Percentiles rank a stretch among this genome's conserved stretches.
phyloP scores from a whole-genome alignment of 306 rosid genomes.

The Vigna angularis region DNA sequence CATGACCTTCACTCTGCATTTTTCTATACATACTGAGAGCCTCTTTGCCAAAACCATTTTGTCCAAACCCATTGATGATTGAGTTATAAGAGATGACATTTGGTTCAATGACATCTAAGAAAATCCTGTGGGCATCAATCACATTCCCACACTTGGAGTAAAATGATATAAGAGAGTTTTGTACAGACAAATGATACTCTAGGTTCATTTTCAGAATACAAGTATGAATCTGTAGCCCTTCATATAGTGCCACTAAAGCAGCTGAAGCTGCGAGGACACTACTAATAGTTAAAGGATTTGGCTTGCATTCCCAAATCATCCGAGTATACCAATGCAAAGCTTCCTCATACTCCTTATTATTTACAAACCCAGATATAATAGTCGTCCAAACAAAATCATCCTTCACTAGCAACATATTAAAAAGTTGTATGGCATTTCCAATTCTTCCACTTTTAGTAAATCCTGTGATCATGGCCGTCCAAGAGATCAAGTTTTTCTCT shows the following conservation, averaged over 20 bases:
- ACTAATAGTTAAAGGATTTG: slow-evolving; percentile 71
- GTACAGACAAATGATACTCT: slow-evolving; percentile 68
- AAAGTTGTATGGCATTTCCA: slow-evolving; percentile 61
- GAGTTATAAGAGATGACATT: slow-evolving; percentile 73
- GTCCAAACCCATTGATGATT: slow-evolving; percentile 76
- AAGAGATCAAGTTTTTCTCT: slow-evolving; percentile 67
- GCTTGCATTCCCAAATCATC: slow-evolving; percentile 60
- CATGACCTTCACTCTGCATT: slow-evolving; percentile 64
- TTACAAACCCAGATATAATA: slow-evolving; percentile 78
- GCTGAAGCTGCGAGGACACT: slow-evolving; percentile 79
- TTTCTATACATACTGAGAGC: slow-evolving; percentile 63
- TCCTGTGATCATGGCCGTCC: slow-evolving; percentile 79
- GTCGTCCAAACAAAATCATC: slow-evolving; percentile 88
- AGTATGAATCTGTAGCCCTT: slow-evolving; percentile 80
- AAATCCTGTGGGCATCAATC: slow-evolving; percentile 63
- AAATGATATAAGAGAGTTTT: slow-evolving; percentile 81
- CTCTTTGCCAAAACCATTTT: slow-evolving; percentile 73
- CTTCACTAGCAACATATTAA: slow-evolving; percentile 66
- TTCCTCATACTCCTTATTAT: slow-evolving; percentile 61
- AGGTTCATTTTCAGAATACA: slow-evolving; percentile 62
- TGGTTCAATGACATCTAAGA: slow-evolving; percentile 54
- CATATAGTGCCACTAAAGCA: slow-evolving; percentile 61
- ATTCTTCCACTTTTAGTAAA: slow-evolving; percentile 61
- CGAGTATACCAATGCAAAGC: slow-evolving; percentile 71
- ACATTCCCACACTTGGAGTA: slow-evolving; percentile 82